Conservation (phyloP, 202 grass and related monocot genomes). For the Carex sylvatica region DNA sequence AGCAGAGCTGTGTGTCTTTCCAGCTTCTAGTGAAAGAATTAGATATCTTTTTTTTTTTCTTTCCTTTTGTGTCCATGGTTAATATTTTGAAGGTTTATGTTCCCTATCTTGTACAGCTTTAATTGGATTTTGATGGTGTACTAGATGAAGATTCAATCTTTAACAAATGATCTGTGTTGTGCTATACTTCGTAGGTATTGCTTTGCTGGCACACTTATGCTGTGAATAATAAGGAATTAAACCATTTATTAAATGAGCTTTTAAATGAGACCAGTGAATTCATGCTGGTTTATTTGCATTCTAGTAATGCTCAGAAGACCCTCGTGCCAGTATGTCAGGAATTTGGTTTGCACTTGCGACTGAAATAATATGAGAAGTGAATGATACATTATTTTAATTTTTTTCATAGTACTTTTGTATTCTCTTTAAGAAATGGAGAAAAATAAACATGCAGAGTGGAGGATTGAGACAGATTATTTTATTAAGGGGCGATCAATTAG, state of each 20-base stretch:
- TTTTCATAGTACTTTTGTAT: too few relatives aligned
- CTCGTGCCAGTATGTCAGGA: slow-evolving; percentile 1
- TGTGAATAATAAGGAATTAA: background rate
- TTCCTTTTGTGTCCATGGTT: background rate
- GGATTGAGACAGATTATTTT: too few relatives aligned
- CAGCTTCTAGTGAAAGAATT: background rate
- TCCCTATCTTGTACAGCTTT: background rate
- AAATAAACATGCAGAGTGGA: too few relatives aligned
- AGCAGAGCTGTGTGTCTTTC: slow-evolving; percentile 5
- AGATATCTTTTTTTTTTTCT: background rate
- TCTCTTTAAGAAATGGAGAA: too few relatives aligned
- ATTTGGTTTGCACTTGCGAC: background rate
- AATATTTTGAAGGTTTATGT: background rate
- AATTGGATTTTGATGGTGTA: background rate
- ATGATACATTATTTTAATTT: background rate
- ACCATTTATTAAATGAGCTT: slow-evolving; percentile 9
- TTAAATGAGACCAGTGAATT: slow-evolving; percentile 19
- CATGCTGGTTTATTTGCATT: slow-evolving; percentile 4
- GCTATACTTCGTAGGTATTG: background rate
- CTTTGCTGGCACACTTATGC: slow-evolving; percentile 2
- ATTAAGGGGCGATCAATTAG: too few relatives aligned
- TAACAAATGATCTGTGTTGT: background rate
- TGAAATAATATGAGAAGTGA: slow-evolving; percentile 4
- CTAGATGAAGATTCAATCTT: background rate
- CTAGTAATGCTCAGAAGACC: slow-evolving; percentile 6